phyloP scores from a whole-genome alignment of 2,329 filamentous ascomycete species.

The Penicillium aurantiogriseum region DNA sequence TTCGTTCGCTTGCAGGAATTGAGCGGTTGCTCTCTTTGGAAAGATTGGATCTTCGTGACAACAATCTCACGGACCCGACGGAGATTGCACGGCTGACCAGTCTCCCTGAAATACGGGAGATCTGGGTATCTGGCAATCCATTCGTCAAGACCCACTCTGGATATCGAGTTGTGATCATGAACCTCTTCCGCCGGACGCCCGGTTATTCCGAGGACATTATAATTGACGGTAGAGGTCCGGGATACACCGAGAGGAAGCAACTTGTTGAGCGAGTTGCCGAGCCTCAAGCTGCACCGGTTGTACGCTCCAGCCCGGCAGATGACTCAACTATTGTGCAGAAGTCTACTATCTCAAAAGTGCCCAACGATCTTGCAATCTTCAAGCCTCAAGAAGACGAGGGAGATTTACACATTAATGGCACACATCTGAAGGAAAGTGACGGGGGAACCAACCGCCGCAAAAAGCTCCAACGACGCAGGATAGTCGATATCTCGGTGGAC shows the following conservation, averaged over 20 bases:
- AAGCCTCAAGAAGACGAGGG: constrained; percentile 18
- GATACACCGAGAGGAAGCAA: constrained; percentile 80
- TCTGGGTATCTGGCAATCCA: constrained; percentile 90
- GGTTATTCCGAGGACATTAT: constrained; percentile 88
- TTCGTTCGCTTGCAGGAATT: constrained; percentile 82
- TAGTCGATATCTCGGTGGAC: constrained; percentile 56
- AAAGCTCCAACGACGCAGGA: constrained; percentile 56
- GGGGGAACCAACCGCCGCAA: constrained; percentile 41
- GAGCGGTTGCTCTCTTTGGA: constrained; percentile 87
- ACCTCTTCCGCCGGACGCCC: constrained; percentile 84
- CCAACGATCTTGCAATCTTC: constrained; percentile 12
- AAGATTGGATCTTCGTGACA: constrained; percentile 86
- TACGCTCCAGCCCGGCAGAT: constrained; percentile 67
- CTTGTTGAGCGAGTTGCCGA: constrained; percentile 79
- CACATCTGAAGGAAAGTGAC: constrained; percentile 26
- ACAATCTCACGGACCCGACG: constrained; percentile 82
- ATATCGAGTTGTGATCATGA: constrained; percentile 90
- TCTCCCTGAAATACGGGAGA: constrained; percentile 85
- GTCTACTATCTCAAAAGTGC: constrained; percentile 43
- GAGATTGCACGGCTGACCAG: constrained; percentile 86
- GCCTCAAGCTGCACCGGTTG: constrained; percentile 71
- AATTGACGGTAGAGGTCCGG: constrained; percentile 80
- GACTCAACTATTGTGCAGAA: constrained; percentile 67
- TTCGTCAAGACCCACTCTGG: constrained; percentile 83
- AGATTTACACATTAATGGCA: constrained; percentile 12